Evolutionary conservation across 257 asterid species (phyloP).

Genomic region (Datura wrightii): DNA sequence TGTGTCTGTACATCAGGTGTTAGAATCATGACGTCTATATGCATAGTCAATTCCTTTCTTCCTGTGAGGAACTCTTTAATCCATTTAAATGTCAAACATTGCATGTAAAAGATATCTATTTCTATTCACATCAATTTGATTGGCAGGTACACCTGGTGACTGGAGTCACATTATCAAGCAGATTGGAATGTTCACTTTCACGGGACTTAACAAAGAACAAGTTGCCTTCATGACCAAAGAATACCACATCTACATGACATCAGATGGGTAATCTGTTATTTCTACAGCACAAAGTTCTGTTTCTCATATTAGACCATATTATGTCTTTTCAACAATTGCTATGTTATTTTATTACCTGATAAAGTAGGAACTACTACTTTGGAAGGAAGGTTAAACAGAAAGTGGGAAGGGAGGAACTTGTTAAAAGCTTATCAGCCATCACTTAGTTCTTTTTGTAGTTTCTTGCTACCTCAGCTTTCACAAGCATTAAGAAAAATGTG

Average conservation of each 20-base stretch:
- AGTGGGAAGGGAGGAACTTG: not conserved
- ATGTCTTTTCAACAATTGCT: not conserved
- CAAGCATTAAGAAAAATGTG: not conserved
- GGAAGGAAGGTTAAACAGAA: not conserved
- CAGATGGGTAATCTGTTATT: slow-evolving; percentile 75
- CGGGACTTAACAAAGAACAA: slow-evolving; percentile 82
- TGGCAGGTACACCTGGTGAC: slow-evolving; percentile 96
- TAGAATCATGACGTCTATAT: not conserved
- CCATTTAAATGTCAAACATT: slow-evolving; percentile 15
- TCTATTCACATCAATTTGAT: not conserved
- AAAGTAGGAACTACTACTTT: not conserved
- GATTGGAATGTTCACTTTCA: slow-evolving; percentile 98
- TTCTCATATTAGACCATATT: not conserved
- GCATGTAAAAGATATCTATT: not conserved
- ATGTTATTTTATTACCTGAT: not conserved
- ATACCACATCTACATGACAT: slow-evolving; percentile 94
- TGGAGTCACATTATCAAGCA: slow-evolving; percentile 99
- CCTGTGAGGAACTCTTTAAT: not conserved
- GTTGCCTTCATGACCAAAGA: slow-evolving; percentile 89
- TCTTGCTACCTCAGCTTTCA: slow-evolving; percentile 22
- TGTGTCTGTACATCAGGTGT: not conserved
- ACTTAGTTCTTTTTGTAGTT: not conserved
- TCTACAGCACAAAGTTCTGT: not conserved
- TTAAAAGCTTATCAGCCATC: not conserved
- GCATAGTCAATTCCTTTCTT: not conserved